Base-by-base conservation (phyloP, 495 filamentous ascomycete species). In the Aspergillus cavernicola region DNA sequence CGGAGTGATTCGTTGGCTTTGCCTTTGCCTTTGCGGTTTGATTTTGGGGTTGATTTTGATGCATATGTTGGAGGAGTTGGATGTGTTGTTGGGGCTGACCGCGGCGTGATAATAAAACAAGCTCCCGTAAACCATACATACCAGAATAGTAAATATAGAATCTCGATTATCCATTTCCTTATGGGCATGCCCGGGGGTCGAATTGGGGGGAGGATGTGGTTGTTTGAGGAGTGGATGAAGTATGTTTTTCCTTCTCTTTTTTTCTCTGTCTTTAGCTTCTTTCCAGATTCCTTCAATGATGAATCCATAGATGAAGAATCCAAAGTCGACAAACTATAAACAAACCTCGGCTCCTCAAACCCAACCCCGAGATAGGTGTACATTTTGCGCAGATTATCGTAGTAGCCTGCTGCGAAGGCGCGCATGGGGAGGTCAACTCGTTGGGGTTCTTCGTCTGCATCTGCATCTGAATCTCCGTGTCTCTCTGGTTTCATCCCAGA, bases 371-470 rank as follows among this genome's bases (percentile, higher is more conserved):
- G 60, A 52, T 80, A 69, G 23, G 73, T 68, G 56, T 84, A 83
- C 78, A 84, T 79, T 2, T 67, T 65, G 20, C 61, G 70, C 36
- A 84, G 63, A 42, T 77, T 76, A n/a, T 65, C 66, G 47, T 83
- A 80, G 61, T 73, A 84, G 19, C 78, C 76, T 13, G 68, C 77
- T 6, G 77, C 74, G 45, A 82, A 78, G 2, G 74, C 73, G 31
- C 80, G 78, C 77, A 82, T 82, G 15, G 81, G 81, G n/a, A 83
- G 57, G 65, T 83, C 79, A 20, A 77, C 57, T 44, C 77, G 66
- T 36, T 8, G 22, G 4, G 16, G n/a, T 22, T 22, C 43, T n/a
- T 22, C 6, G 6, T 32, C 31, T 19, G 22, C 16, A 1, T 39
- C 23, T 11, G 11, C 15, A 9, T 26, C 33, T 19, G 28, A 6